Evolutionary conservation across 495 filamentous ascomycete genomes (phyloP), one percentile per base, ranked within the genome.

Genomic region (Bathelium albidoporum): DNA sequence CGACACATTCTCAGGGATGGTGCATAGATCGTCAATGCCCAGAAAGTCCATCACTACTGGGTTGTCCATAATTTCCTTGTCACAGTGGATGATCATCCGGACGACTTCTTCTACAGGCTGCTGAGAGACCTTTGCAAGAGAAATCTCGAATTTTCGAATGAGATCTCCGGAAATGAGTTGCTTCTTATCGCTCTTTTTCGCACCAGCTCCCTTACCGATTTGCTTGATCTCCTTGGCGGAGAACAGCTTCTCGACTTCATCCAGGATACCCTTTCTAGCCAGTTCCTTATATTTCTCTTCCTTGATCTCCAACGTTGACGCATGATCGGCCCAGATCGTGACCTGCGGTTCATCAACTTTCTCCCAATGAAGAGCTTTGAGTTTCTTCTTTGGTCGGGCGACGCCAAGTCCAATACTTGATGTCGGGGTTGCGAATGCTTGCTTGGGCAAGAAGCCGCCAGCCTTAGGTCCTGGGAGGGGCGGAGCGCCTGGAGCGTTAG

Each of bases 321-420:
- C 84, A 73, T 96, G 90, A 18, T 84, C 78, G 43, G 94, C 94
- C 95, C 95, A 98, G 65, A 97, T 90, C 36, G 94, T 97, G 41
- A 93, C 90, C 72, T 95, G 87, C 18, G 91, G 89, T 59, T 90
- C 81, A 74, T 98, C 94, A 41, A 98, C 89, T 77, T 98, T 98
- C 72, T 98, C 94, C 94, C 94, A 98, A 78, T 98, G 94, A 65
- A 98, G 82, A 39, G 94, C 92, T 83, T 98, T 98, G 70, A 98
- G 89, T 77, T 97, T 98, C 85, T 95, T 97, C 82, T 96, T 97
- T 34, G 95, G 92, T 67, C 93, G 81, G 29, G 89, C 89, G 67
- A 89, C 88, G 32, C 90, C 71, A 4, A 74, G 67, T 11, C 65
- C 65, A 45, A 76, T 61, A 5, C 58, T 59, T 1, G 39, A 12